Evolutionary conservation across 768 basidiomycete genomes (phyloP), one percentile per base, ranked within the genome.

Genomic region (Mycena indigotica): DNA sequence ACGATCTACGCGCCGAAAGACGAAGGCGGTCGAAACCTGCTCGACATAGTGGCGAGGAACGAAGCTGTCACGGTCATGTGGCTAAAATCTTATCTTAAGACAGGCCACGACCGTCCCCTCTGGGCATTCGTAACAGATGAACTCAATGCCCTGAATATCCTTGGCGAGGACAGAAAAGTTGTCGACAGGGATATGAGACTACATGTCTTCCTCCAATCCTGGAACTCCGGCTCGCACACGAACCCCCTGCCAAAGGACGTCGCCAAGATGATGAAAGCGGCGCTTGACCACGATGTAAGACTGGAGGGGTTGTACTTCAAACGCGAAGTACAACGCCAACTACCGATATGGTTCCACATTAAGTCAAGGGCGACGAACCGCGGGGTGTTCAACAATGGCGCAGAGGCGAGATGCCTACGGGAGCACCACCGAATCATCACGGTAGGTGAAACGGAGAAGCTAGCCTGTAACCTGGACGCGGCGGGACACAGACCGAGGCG

Each of bases 41-140:
- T 52, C 12, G 51, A 52, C 30, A 52, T 52, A 15, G 32, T 52
- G 5, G 35, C 51, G 21, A 53, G 60, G 24, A 67, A 65, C 32
- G 56, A 65, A 40, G 66, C 64, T 0, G 64, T 65, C 0, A 48
- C 53, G 1, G 4, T 60, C 0, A 63, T 58, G 2, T 66, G 65
- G 65, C 23, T 65, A 5, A 55, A 50, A 19, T 57, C 56, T 0
- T 57, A 45, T 29, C 23, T 57, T 1, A 28, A 52, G 5, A 25
- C 52, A 5, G 50, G 56, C 1, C 49, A 35, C 5, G 26, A 26
- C 3, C 49, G 50, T 4, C 56, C 50, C 5, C 28, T 52, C 10
- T 57, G 56, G 56, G 56, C 3, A 21, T 57, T 32, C 17, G 56
- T 30, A 23, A 44, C 50, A 5, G 56, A 57, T 15, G 56, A 57